These are phyloP conservation scores for Rutstroemia sp. DNA, from an alignment of 2,329 filamentous ascomycete genomes.

Conservation along the genomic window DNA sequence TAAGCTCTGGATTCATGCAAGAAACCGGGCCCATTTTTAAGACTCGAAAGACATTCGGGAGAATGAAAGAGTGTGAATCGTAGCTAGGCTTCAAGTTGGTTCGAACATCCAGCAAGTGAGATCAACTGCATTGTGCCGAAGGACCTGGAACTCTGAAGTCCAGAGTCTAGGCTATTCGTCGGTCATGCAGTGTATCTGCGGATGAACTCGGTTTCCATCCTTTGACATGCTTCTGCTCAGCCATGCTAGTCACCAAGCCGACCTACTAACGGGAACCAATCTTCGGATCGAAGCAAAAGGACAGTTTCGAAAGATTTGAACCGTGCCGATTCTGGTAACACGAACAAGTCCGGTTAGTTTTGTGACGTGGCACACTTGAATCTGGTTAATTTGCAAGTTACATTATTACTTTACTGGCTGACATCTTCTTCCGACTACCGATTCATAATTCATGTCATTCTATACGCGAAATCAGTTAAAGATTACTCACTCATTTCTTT, in stretches of 20 bases:
- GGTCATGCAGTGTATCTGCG: neutral
- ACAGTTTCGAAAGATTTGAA: constrained; percentile 1
- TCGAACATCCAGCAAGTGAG: neutral
- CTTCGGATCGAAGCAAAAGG: neutral
- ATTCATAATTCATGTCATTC: neutral
- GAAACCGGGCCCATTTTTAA: too few species aligned
- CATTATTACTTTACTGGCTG: neutral
- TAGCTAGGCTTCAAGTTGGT: neutral
- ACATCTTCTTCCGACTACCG: neutral
- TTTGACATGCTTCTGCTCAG: neutral
- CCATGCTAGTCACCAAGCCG: neutral
- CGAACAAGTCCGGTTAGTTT: neutral
- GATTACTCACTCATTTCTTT: neutral
- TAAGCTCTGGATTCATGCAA: too few species aligned
- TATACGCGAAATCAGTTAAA: neutral
- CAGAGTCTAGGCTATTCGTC: neutral
- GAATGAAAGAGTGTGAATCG: too few species aligned
- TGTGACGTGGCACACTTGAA: constrained; percentile 1
- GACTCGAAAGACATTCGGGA: too few species aligned
- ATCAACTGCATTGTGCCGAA: neutral
- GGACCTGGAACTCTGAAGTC: neutral
- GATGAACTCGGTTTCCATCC: neutral
- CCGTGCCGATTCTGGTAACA: neutral
- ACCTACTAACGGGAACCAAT: neutral
- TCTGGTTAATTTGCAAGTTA: neutral